phyloP scores from a whole-genome alignment of 345 rosid genomes.

The Brassica carinata region DNA sequence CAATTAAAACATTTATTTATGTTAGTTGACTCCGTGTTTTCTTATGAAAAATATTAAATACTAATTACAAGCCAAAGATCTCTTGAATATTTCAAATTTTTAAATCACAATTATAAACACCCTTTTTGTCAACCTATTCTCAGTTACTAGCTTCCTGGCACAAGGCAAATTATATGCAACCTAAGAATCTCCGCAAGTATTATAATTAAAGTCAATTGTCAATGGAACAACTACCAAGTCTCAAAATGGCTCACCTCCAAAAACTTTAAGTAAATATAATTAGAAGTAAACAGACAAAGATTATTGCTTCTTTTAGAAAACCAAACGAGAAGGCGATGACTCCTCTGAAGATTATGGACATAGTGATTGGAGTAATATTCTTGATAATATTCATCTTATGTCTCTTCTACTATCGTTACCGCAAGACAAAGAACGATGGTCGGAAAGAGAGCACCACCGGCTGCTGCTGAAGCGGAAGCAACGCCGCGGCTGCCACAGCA shows the following conservation, averaged over 20 bases:
- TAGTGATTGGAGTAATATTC: conserved; percentile 30
- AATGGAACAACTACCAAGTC: background rate
- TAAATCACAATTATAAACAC: background rate
- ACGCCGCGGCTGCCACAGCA: background rate
- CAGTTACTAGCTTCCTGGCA: background rate
- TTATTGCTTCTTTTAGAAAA: conserved; percentile 4
- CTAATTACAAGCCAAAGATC: background rate
- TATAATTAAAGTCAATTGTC: background rate
- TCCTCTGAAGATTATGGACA: conserved; percentile 36
- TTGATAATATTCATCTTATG: conserved; percentile 23
- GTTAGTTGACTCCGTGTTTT: too few species aligned
- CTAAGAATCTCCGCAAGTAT: background rate
- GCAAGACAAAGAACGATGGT: conserved; percentile 4
- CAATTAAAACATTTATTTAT: too few species aligned
- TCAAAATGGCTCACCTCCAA: background rate
- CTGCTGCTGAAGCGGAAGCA: conserved; percentile 15
- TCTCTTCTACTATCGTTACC: conserved; percentile 34
- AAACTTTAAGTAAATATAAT: background rate
- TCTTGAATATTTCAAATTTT: background rate
- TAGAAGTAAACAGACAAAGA: background rate
- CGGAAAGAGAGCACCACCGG: conserved; percentile 27
- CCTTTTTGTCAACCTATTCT: background rate
- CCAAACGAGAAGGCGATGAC: conserved; percentile 7
- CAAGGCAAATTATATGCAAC: background rate
- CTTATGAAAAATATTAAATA: too few species aligned